Base-by-base conservation (phyloP, 257 asterid genomes). In the Apocynum venetum region DNA sequence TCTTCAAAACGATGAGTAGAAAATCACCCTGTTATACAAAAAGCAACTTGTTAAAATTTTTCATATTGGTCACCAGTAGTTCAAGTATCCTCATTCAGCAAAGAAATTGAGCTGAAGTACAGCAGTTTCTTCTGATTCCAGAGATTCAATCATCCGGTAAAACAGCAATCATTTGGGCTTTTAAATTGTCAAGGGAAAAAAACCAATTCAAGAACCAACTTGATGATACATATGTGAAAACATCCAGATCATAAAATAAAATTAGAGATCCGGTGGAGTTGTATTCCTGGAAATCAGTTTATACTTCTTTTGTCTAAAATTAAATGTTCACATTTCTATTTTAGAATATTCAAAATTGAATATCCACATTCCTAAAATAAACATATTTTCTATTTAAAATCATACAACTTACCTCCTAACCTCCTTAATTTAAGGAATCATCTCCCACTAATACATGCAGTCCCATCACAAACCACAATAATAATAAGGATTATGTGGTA, bases 21-120 rank as follows among this genome's bases (percentile, higher is more conserved):
- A 95, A 95, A 87, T 95, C 99, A 79, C 99, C 99, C 99, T 95
- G 96, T 87, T 81, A 81, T 75, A 80, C 82, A 87, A 81, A 81
- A 84, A 61, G 74, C 68, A 81, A 75, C 64, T 46, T 36, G 74
- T 78, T 78, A 85, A 80, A 79, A 49, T 74, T 61, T 68, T 79
- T 60, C 73, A 74, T 73, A 71, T 78, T 12, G 75, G 78, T 44
- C 70, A 69, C 71, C 82, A 79, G 12, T 77, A 40, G 12, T 56
- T 71, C 53, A 36, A 4, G 4, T 3, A 2, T 72, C 46, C 49
- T 7, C 38, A 19, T 46, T 48, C 41, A 72, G 10, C 60, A 72
- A 48, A 47, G 44, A 65, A 65, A 65, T 49, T 38, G 6, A 36
- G 47, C 71, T 14, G 43, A 36, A 36, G 8, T 19, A 19, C 31